Evolutionary conservation across 306 rosid genomes (phyloP), one percentile per base, ranked within the genome.

Genomic region (Cicer chorassanicum): DNA sequence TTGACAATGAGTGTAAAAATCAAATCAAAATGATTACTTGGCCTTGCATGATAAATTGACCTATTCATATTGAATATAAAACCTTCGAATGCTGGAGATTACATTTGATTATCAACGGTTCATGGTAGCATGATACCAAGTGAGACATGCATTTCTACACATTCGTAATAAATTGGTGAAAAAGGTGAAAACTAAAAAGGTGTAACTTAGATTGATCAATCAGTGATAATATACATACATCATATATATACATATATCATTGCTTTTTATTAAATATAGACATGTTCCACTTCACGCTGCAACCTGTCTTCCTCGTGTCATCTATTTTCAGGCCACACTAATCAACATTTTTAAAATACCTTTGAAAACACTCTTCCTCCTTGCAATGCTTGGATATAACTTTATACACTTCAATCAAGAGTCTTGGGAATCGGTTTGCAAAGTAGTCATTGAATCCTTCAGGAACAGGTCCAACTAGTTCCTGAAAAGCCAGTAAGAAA

Each of bases 361-460:
- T 87, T 9, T 75, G 69, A 49, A 88, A 90, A 49, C 82, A 81
- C 45, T 82, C 83, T 67, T 90, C 96, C 61, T 75, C 83, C 71
- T 80, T 77, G 86, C 93, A 87, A 62, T 72, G 77, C 63, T 19
- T 46, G 72, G 64, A 45, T 14, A 88, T 74, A 56, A 87, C 88
- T 72, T 87, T 85, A 71, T 85, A 87, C 45, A 87, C 92, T 80
- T 88, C 90, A 11, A 91, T 87, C 49, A 88, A 73, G 42, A 91
- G 89, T 75, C 74, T 87, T 1, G 96, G 96, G 68, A 82, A 91
- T 50, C 96, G 88, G 65, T 76, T 79, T 8, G 90, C 80, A 81
- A 91, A 91, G 82, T 91, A 91, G 61, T 71, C 34, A 15, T 78
- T 77, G 68, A 85, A 91, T 51, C 93, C 96, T 70, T 85, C 88